A percentile compares a stretch with the other conserved stretches of the same genome.
Evolutionary conservation across 148 eudicot genomes (phyloP).

Genomic region (Camellia lanceoleosa): DNA sequence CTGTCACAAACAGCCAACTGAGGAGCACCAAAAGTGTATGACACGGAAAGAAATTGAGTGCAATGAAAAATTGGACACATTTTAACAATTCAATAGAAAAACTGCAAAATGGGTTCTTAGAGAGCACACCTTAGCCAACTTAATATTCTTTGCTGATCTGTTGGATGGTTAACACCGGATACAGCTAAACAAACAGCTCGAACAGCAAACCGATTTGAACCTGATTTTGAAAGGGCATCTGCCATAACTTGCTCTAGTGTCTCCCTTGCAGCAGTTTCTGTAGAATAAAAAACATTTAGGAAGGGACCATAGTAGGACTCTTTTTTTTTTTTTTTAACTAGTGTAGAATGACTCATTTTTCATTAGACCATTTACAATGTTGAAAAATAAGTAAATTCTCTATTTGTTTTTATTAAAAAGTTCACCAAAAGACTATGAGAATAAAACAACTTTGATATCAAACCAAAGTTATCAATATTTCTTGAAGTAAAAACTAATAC

Average conservation of each 20-base stretch:
- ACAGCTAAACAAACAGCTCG: constrained; percentile 79
- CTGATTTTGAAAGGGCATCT: constrained; percentile 56
- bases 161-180: constrained; percentile 80
- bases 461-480: not conserved
- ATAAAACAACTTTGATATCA: not conserved
- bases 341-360: not conserved
- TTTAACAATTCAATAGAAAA: not conserved
- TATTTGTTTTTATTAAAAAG: not conserved
- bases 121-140: constrained; percentile 61
- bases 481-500: not conserved
- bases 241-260: constrained; percentile 72
- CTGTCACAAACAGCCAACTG: no score
- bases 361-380: not conserved
- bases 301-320: not conserved
- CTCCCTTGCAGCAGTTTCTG: constrained; percentile 77
- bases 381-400: not conserved
- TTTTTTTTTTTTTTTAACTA: not conserved
- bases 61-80: not conserved
- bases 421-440: not conserved
- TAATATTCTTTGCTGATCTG: constrained; percentile 61
- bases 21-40: not conserved
- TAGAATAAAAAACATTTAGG: not conserved
- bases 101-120: not conserved
- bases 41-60: not conserved
- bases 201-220: constrained; percentile 54